Evolutionary conservation across 1,139 yeast species (phyloP).

Genomic region (Taiozyma sp.): DNA sequence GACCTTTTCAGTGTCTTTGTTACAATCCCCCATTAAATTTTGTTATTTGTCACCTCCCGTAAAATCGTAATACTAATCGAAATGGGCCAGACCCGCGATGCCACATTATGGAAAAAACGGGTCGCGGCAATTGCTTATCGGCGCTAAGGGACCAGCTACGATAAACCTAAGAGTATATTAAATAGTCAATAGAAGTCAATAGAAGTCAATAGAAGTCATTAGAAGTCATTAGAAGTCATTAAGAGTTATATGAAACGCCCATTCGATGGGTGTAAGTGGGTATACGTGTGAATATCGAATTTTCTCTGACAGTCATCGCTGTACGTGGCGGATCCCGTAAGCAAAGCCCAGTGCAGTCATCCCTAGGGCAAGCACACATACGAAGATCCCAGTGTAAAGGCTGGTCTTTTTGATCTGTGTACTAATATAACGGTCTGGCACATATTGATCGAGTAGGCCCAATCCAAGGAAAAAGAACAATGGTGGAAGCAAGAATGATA

Average conservation of each 20-base stretch:
- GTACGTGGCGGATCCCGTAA: slow-evolving; percentile 2
- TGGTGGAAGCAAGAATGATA: slow-evolving; percentile 15
- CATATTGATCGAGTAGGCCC: slow-evolving; percentile 10
- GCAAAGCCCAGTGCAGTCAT: slow-evolving; percentile 13
- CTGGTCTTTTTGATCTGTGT: slow-evolving; percentile 7
- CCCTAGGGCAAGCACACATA: slow-evolving; percentile 4
- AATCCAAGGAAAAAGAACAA: slow-evolving; percentile 14
- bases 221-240: background rate
- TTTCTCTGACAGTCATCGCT: background rate
- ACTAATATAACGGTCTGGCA: slow-evolving; percentile 2
- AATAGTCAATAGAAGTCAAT: background rate
- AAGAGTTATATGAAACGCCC: background rate
- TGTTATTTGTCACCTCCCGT: background rate
- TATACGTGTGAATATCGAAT: background rate
- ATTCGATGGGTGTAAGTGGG: background rate
- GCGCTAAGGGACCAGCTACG: no score
- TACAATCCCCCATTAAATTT: background rate
- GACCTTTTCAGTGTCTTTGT: background rate
- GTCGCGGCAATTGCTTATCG: background rate
- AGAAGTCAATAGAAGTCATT: background rate
- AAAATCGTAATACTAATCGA: background rate
- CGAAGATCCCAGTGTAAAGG: slow-evolving; percentile 6
- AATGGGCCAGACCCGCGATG: background rate
- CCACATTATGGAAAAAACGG: background rate
- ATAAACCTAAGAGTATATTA: no score